Base-by-base conservation (phyloP, 352 stramenopile species). In the Phytophthora constricta region DNA sequence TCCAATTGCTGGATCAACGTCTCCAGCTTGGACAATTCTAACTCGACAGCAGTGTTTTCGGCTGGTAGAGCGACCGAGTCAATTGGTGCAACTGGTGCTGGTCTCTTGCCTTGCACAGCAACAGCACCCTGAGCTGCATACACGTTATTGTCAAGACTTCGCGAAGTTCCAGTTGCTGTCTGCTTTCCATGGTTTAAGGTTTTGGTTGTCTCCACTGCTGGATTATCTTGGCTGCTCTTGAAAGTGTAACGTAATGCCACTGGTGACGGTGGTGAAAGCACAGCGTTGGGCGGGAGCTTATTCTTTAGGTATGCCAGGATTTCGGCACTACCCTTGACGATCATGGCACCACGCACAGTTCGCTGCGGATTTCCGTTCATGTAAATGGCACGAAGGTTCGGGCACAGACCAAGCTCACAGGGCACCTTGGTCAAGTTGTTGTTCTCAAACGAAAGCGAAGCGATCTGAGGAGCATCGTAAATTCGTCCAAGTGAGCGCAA, bases 311-410 rank as follows among this genome's bases (percentile, higher is more conserved):
- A 91, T 19, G 65, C 68, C 27, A 95, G 58, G 62, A 96, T 84
- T 56, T 89, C 83, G 3, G 77, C 59, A 52, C 82, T 94, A 27
- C 88, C 89, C 68, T 94, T 92, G 58, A 84, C 80, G 25, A 97
- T 82, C 26, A 92, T 72, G 11, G 52, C 79, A 1, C 84, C 80
- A 20, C 89, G 83, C 13, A 97, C 77, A 2, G 84, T 92, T 49
- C 90, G 86, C 52, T 96, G 88, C 9, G 89, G 89, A 56, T 96
- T 97, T 7, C 87, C 87, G 46, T 92, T 94, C 68, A 96, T 84
- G 70, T 91, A 89, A 20, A 97, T 79, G 7, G 84, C 76, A 17
- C 80, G 79, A 33, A 97, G 68, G 17, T 85, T 67, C 1, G 70
- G 74, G 39, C 81, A 93, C 14, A 95, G 67, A 0, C 78, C 87